These are phyloP conservation scores for Colletotrichum orchidophilum DNA, from an alignment of 2,329 filamentous ascomycete species.

Conservation along the genomic window DNA sequence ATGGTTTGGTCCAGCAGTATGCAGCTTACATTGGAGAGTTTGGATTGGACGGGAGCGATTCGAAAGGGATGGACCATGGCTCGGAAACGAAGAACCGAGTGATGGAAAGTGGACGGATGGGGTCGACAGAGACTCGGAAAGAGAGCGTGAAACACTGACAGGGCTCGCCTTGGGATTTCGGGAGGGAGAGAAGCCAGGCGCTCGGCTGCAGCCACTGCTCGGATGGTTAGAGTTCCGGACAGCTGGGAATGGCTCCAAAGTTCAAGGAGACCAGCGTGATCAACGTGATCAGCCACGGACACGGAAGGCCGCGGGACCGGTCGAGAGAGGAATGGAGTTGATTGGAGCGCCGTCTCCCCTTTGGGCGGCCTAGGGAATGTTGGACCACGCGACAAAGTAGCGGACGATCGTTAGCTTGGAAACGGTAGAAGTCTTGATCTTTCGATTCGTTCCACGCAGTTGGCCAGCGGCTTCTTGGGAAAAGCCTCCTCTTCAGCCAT, in stretches of 20 bases:
- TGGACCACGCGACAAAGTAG: neutral
- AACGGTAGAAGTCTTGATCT: neutral
- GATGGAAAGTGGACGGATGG: slow-evolving; percentile 9
- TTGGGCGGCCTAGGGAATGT: neutral
- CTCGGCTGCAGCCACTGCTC: slow-evolving; percentile 33
- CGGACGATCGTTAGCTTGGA: neutral
- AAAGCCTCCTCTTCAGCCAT: neutral
- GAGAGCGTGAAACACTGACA: neutral
- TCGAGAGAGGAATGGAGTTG: slow-evolving; percentile 7
- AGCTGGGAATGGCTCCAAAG: slow-evolving; percentile 17
- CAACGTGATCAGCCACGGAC: slow-evolving; percentile 31
- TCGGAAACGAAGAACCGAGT: slow-evolving; percentile 27
- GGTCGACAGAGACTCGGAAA: slow-evolving; percentile 5
- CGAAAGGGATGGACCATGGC: slow-evolving; percentile 16
- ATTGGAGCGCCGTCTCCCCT: neutral
- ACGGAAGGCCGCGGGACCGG: slow-evolving; percentile 27
- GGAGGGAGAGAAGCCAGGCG: slow-evolving; percentile 32
- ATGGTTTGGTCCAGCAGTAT: slow-evolving; percentile 19
- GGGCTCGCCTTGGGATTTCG: slow-evolving; percentile 17
- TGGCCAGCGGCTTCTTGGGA: neutral
- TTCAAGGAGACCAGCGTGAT: slow-evolving; percentile 15
- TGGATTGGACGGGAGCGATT: neutral
- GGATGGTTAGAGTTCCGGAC: slow-evolving; percentile 32
- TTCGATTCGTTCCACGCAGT: neutral
- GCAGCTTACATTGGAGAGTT: too few relatives aligned